phyloP scores from a whole-genome alignment of 2,329 filamentous ascomycete genomes.

The Xylariales sp. region DNA sequence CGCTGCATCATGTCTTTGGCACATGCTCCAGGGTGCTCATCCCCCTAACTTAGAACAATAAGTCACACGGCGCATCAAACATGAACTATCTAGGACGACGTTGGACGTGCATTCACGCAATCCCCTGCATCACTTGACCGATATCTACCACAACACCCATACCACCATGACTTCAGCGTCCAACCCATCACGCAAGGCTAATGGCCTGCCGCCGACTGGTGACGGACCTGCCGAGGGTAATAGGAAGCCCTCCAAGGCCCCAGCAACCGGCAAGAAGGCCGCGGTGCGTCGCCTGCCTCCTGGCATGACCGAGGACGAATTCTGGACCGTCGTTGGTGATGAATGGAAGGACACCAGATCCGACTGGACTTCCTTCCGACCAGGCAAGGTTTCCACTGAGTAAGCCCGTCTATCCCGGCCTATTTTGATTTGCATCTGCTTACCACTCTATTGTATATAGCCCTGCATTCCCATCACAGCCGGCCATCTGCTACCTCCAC shows the following conservation, averaged over 20 bases:
- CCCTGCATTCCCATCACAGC: conserved; percentile 78
- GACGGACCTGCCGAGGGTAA: neutral
- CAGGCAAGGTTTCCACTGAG: conserved; percentile 77
- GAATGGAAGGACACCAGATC: conserved; percentile 83
- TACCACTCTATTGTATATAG: too few species aligned
- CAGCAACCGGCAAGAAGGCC: conserved; percentile 71
- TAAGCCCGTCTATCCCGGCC: conserved; percentile 36
- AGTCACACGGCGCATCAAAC: too few species aligned
- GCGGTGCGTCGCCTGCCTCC: conserved; percentile 81
- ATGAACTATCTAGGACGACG: too few species aligned
- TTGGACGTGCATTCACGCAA: too few species aligned
- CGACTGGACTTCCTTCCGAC: conserved; percentile 70
- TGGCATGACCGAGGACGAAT: conserved; percentile 75
- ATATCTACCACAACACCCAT: too few species aligned
- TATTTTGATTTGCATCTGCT: conserved; percentile 6
- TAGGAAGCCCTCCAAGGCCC: conserved; percentile 39
- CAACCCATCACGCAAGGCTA: conserved; percentile 7
- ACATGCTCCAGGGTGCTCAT: too few species aligned
- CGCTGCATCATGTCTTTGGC: too few species aligned
- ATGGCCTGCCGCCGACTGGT: conserved; percentile 1
- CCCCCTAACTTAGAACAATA: too few species aligned
- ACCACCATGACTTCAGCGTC: conserved; percentile 4
- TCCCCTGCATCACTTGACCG: too few species aligned
- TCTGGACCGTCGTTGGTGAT: conserved; percentile 64
- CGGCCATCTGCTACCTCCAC: conserved; percentile 78